Evolutionary conservation across 2,329 filamentous ascomycete genomes (phyloP), one percentile per base, ranked within the genome.

Genomic region (Periconia macrospinosa): DNA sequence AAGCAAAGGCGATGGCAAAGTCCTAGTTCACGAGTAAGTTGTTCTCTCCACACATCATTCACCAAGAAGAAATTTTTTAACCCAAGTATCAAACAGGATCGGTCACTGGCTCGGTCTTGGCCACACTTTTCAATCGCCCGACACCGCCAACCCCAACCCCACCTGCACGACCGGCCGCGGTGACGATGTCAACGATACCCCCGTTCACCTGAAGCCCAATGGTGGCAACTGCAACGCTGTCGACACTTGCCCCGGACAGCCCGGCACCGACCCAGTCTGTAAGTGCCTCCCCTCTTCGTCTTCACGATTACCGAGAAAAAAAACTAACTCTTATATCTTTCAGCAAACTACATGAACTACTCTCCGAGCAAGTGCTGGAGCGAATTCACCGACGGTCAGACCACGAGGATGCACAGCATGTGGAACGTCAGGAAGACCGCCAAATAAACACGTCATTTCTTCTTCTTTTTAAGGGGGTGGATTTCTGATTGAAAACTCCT

Each of bases 101-200:
- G 66, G 66, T 6, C 66, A 69, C 50, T 68, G 60, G 61, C 43
- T 69, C 13, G 66, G 66, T 37, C 58, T 69, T 11, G 41, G 58
- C 41, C 66, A 69, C 49, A 60, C 60, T 14, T 69, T 68, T 53
- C 57, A 63, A 47, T 20, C 11, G 17, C 14, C 14, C 17, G 15
- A 18, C 20, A n/a, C 45, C 20, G 20, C 18, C n/a, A 61, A 47
- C 10, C 60, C n/a, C 14, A 50, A 50, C 23, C 40, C 47, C 8
- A 50, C 23, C 19, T 50, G 47, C 47, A 35, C 40, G 2, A 37
- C 27, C 15, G 41, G 30, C 17, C 23, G 44, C n/a, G 41, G 41
- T 17, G 47, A 50, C 23, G 43, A 45, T 18, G 43, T 45, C 49
- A 63, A 40, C 53, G 50, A 30, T 61, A 68, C 64, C 11, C 62